These are phyloP conservation scores for Wolfiporia cocos DNA, from an alignment of 1,284 basidiomycete genomes.

Conservation along the genomic window DNA sequence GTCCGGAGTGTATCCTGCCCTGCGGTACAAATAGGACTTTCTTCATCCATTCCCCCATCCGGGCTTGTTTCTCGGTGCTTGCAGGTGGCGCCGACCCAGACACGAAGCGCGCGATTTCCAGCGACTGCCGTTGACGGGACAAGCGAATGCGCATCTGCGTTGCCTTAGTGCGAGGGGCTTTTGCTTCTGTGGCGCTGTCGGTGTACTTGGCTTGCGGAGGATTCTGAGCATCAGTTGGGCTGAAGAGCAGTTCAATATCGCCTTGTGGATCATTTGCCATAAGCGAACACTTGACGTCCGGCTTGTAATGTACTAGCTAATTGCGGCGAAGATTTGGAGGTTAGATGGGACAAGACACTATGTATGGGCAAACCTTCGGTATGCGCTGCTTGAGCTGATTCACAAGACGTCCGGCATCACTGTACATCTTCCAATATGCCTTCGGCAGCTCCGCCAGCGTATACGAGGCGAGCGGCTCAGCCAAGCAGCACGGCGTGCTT, in stretches of 20 bases:
- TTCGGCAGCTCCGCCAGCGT: conserved; percentile 31
- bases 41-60: conserved; percentile 28
- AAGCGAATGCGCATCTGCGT: conserved; percentile 40
- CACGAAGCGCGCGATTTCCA: conserved; percentile 38
- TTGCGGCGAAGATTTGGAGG: too few relatives aligned
- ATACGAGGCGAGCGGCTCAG: conserved; percentile 34
- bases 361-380: conserved; percentile 35
- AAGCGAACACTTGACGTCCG: conserved; percentile 38
- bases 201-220: too few relatives aligned
- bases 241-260: conserved; percentile 39
- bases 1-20: conserved; percentile 21
- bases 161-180: too few relatives aligned
- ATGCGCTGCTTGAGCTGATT: conserved; percentile 45
- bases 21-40: conserved; percentile 27
- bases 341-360: too few relatives aligned
- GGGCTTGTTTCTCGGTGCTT: too few relatives aligned
- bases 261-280: conserved; percentile 49
- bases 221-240: too few relatives aligned
- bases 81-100: conserved; percentile 7
- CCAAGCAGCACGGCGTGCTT: conserved; percentile 40
- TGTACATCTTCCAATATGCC: conserved; percentile 38
- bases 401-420: conserved; percentile 37
- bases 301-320: conserved; percentile 39
- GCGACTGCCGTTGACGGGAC: conserved; percentile 29
- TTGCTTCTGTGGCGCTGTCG: too few relatives aligned